Base-by-base conservation (phyloP, 441 rosid genomes). In the Mallotus japonicus region DNA sequence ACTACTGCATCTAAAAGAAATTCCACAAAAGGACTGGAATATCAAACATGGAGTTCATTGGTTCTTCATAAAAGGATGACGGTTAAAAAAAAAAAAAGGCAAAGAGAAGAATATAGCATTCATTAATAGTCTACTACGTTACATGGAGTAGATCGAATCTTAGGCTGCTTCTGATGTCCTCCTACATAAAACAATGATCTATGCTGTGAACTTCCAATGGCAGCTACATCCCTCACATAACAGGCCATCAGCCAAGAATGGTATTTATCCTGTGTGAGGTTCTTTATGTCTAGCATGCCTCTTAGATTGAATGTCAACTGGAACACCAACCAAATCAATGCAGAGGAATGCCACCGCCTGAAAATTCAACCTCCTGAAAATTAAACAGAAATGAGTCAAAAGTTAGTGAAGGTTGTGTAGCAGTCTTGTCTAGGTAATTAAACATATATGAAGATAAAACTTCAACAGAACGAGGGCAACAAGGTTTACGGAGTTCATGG, bases 341-440 rank as follows among this genome's bases (percentile, higher is more conserved):
- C 74, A 88, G 79, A 37, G 83, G 83, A 63, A 90, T 69, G 50
- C 98, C 97, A 14, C 98, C 99, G 5, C 94, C 98, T 0, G 99
- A 88, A 77, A 88, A 88, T 75, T 95, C 99, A 37, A 95, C 95
- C 82, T 95, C 99, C 98, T 93, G 92, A 55, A 72, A 82, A 76
- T 56, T 51, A 72, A 9, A 74, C 69, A 69, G 50, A 65, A 62
- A 32, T 56, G 51, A 37, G 15, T 20, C 4, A 19, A 11, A 11
- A 6, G 73, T 78, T 34, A 69, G 51, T 32, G n/a, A 62, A 55
- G 5, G 34, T 10, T 50, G 22, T 12, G 11, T 20, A 24, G 56
- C 19, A 54, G 8, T 11, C 47, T 19, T 54, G n/a, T 6, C 42
- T 10, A 9, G 59, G 62, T 17, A 47, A 42, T 54, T 8, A 40